These are phyloP conservation scores for Starmerella tilneyi DNA, from an alignment of 805 yeast genomes.

Conservation along the genomic window DNA sequence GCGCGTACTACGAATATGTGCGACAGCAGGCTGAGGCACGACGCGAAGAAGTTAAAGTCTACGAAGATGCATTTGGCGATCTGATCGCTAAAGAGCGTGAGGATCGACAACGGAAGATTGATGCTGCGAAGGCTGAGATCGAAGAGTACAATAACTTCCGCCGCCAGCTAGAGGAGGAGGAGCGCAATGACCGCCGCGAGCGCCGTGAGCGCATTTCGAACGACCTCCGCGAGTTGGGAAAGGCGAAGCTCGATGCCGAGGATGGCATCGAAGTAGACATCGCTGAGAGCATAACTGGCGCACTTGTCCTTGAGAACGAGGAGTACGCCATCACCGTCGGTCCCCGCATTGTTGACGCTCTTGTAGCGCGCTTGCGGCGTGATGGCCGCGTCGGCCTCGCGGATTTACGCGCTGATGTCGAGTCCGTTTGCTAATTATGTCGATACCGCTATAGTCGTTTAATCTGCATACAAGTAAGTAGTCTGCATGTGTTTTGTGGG, in stretches of 20 bases:
- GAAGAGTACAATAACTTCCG: slow-evolving; percentile 22
- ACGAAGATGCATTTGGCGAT: slow-evolving; percentile 29
- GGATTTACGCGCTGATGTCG: slow-evolving; percentile 2
- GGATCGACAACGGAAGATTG: slow-evolving; percentile 23
- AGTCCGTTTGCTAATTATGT: slow-evolving; percentile 1
- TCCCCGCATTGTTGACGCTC: slow-evolving; percentile 7
- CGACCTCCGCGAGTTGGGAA: slow-evolving; percentile 19
- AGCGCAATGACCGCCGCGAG: slow-evolving; percentile 13
- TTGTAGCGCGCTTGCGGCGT: slow-evolving; percentile 4
- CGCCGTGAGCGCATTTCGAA: slow-evolving; percentile 18
- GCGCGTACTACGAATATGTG: slow-evolving; percentile 30
- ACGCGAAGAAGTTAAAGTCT: slow-evolving; percentile 21
- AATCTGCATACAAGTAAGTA: no score
- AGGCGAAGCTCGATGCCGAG: slow-evolving; percentile 17
- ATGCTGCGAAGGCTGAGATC: slow-evolving; percentile 20
- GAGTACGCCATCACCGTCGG: slow-evolving; percentile 18
- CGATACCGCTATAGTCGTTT: no score
- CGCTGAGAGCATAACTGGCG: slow-evolving; percentile 18
- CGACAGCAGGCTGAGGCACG: slow-evolving; percentile 28
- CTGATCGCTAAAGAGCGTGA: slow-evolving; percentile 28
- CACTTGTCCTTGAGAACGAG: slow-evolving; percentile 20
- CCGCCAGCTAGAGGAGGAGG: slow-evolving; percentile 23
- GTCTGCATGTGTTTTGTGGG: no score
- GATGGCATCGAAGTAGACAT: slow-evolving; percentile 18
- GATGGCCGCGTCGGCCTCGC: slow-evolving; percentile 11